Conservation (phyloP, 176 grass and related monocot species). For the Cenchrus americanus region DNA sequence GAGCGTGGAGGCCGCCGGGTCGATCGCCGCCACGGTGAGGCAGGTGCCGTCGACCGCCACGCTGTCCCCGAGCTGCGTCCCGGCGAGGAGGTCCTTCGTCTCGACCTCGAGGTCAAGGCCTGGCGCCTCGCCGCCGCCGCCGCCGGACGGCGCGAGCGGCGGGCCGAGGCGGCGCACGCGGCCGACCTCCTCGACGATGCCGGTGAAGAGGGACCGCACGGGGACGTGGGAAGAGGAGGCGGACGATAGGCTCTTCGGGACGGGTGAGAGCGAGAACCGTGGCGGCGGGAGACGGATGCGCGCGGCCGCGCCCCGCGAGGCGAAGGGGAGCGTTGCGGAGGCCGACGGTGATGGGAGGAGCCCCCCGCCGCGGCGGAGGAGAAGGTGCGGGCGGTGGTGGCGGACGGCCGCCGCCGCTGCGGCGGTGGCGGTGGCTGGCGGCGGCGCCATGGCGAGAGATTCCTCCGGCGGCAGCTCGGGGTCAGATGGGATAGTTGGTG, state of each 20-base stretch:
- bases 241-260: slow-evolving; percentile 48
- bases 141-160: not conserved
- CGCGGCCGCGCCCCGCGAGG: slow-evolving; percentile 22
- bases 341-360: slow-evolving; percentile 10
- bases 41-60: slow-evolving; percentile 81
- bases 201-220: slow-evolving; percentile 74
- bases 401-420: slow-evolving; percentile 19
- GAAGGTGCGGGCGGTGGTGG: not conserved
- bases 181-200: slow-evolving; percentile 93
- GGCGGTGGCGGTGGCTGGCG: not conserved
- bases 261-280: slow-evolving; percentile 50
- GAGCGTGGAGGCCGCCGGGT: slow-evolving; percentile 48
- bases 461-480: slow-evolving; percentile 7
- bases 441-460: slow-evolving; percentile 51
- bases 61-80: slow-evolving; percentile 82
- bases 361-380: not conserved
- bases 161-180: slow-evolving; percentile 57
- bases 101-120: slow-evolving; percentile 68
- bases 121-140: slow-evolving; percentile 36
- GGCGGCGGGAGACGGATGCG: slow-evolving; percentile 29
- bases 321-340: slow-evolving; percentile 31
- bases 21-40: slow-evolving; percentile 85
- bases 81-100: slow-evolving; percentile 59
- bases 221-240: slow-evolving; percentile 30
- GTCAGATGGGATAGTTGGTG: not conserved